These are phyloP conservation scores for Volvox africanus DNA, from an alignment of 139 green algal species.

Conservation along the genomic window DNA sequence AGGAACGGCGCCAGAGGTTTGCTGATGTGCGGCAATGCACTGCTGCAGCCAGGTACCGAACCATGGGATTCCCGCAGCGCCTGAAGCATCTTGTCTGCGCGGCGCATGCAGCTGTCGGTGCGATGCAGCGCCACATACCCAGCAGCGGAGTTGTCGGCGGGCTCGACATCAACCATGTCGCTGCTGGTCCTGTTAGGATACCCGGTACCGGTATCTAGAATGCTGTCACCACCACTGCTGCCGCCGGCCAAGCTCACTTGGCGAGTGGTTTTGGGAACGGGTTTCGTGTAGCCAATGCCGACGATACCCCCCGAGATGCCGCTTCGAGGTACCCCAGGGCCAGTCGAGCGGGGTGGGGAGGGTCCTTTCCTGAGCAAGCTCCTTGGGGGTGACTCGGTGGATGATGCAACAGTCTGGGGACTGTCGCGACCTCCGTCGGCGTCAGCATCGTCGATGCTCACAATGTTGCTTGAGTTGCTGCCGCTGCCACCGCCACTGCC, in stretches of 20 bases:
- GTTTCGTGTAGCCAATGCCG: too few relatives aligned
- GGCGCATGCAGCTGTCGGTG: neutral
- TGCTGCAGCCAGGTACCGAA: neutral
- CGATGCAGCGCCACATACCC: neutral
- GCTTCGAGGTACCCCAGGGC: too few relatives aligned
- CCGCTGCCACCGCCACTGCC: neutral
- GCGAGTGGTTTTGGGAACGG: neutral
- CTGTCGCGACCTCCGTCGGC: neutral
- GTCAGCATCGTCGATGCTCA: neutral
- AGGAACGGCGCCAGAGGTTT: neutral
- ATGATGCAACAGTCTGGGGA: too few relatives aligned
- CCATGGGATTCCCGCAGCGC: neutral
- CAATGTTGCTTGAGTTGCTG: neutral
- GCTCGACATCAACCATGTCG: neutral
- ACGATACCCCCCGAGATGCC: too few relatives aligned
- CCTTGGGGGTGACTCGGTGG: too few relatives aligned
- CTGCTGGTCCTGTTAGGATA: neutral
- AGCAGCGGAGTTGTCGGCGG: neutral
- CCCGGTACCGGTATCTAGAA: too few relatives aligned
- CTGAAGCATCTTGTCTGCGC: neutral
- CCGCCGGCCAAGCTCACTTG: neutral
- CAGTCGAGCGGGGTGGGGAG: too few relatives aligned
- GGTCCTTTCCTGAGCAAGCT: too few relatives aligned
- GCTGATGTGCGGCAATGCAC: neutral
- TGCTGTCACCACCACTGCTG: neutral